A percentile compares a stretch with the other conserved stretches of the same genome.
Conservation (phyloP, 345 rosid genomes). For the Odontarrhena argentea region DNA sequence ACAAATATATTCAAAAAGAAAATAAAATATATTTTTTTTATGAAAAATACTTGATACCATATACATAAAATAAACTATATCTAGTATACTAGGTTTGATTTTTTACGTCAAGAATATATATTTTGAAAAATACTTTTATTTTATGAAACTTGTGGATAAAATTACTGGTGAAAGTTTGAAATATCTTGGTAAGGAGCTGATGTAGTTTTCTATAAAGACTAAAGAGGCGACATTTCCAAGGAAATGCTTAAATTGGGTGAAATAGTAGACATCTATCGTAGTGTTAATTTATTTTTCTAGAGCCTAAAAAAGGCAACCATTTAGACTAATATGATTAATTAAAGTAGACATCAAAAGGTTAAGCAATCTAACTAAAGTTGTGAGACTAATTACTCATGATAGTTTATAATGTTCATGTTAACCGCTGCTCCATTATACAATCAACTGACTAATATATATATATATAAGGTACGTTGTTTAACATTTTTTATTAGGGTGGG, state of each 20-base stretch:
- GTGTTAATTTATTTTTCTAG: not conserved
- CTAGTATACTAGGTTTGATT: not conserved
- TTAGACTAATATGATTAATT: not conserved
- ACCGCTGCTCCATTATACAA: too few species aligned
- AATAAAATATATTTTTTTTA: too few species aligned
- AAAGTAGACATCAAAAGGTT: too few species aligned
- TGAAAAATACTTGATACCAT: too few species aligned
- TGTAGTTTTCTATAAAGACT: not conserved
- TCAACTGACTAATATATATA: too few species aligned
- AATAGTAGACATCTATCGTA: not conserved
- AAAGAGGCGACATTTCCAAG: not conserved
- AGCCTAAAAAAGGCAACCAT: not conserved
- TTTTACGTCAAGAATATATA: not conserved
- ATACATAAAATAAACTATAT: not conserved
- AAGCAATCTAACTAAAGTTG: not conserved
- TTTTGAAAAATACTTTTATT: not conserved
- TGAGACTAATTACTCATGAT: not conserved
- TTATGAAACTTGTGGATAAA: conserved; percentile 1
- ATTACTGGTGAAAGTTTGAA: not conserved
- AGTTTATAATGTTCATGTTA: not conserved
- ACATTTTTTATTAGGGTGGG: too few species aligned
- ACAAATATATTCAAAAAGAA: too few species aligned
- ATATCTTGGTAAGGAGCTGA: not conserved
- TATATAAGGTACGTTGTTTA: too few species aligned
- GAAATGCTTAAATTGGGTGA: not conserved